Evolutionary conservation across 495 filamentous ascomycete genomes (phyloP).

Genomic region (Xylaria nigripes): DNA sequence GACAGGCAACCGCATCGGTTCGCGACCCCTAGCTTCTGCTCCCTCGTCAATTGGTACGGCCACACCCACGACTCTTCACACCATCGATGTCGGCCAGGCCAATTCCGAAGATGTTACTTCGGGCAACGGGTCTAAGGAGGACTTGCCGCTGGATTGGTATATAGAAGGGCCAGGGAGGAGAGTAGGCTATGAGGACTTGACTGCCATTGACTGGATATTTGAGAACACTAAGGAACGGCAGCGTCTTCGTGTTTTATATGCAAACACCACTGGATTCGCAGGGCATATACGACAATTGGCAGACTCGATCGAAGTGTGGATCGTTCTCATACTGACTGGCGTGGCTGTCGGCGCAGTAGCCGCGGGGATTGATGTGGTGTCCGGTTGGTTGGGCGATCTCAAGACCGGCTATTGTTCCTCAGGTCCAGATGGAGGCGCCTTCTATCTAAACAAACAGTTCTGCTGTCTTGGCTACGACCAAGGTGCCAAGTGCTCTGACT

Average conservation of each 20-base stretch:
- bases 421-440: constrained; percentile 65
- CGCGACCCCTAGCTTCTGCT: constrained; percentile 25
- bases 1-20: constrained; percentile 36
- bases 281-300: constrained; percentile 63
- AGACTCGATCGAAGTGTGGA: constrained; percentile 86
- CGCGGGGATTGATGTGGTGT: constrained; percentile 83
- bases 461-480: constrained; percentile 89
- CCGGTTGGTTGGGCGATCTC: constrained; percentile 87
- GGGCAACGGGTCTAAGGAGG: constrained; percentile 47
- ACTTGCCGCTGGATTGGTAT: constrained; percentile 70
- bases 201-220: constrained; percentile 99
- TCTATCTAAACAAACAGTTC: constrained; percentile 84
- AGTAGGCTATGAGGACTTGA: constrained; percentile 92
- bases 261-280: constrained; percentile 59
- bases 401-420: constrained; percentile 85
- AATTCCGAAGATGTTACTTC: constrained; percentile 1
- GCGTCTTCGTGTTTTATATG: constrained; percentile 65
- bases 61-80: constrained; percentile 17
- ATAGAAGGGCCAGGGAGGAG: constrained; percentile 82
- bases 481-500: constrained; percentile 66
- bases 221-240: constrained; percentile 97
- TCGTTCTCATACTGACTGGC: constrained; percentile 68
- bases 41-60: constrained; percentile 16
- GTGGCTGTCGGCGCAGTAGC: constrained; percentile 76
- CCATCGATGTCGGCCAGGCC: constrained; percentile 2